Percentiles rank a stretch among this genome's conserved stretches.
Evolutionary conservation across 1,139 yeast genomes (phyloP).

Genomic region (Pichia terricola): DNA sequence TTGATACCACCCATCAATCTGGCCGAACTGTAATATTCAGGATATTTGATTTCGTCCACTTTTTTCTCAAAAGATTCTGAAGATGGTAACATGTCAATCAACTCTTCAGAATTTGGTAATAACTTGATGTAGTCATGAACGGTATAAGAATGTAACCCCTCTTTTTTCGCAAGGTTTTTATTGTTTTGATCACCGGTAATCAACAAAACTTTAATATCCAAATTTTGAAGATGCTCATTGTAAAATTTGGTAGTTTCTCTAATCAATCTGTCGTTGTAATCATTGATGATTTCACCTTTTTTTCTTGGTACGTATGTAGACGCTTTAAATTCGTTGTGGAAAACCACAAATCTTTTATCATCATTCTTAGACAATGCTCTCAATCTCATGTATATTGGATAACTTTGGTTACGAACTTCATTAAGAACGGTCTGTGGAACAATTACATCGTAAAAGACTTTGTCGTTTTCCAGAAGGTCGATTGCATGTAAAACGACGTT

Average conservation of each 20-base stretch:
- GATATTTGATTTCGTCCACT: slow-evolving; percentile 48
- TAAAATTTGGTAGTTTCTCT: slow-evolving; percentile 71
- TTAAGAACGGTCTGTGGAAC: slow-evolving; percentile 91
- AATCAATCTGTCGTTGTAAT: slow-evolving; percentile 87
- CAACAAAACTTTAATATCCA: slow-evolving; percentile 46
- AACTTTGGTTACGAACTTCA: slow-evolving; percentile 80
- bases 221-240: slow-evolving; percentile 45
- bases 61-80: slow-evolving; percentile 30
- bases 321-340: slow-evolving; percentile 84
- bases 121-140: slow-evolving; percentile 60
- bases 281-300: slow-evolving; percentile 70
- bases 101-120: slow-evolving; percentile 65
- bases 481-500: slow-evolving; percentile 84
- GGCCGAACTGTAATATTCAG: slow-evolving; percentile 71
- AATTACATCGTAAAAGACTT: slow-evolving; percentile 79
- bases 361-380: slow-evolving; percentile 70
- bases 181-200: slow-evolving; percentile 74
- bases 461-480: slow-evolving; percentile 72
- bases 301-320: slow-evolving; percentile 59
- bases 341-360: slow-evolving; percentile 79
- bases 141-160: slow-evolving; percentile 46
- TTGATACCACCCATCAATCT: slow-evolving; percentile 85
- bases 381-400: slow-evolving; percentile 80
- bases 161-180: slow-evolving; percentile 44
- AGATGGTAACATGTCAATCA: slow-evolving; percentile 73